These are phyloP conservation scores for Cyamopsis tetragonoloba DNA, from an alignment of 306 rosid species.

Conservation along the genomic window DNA sequence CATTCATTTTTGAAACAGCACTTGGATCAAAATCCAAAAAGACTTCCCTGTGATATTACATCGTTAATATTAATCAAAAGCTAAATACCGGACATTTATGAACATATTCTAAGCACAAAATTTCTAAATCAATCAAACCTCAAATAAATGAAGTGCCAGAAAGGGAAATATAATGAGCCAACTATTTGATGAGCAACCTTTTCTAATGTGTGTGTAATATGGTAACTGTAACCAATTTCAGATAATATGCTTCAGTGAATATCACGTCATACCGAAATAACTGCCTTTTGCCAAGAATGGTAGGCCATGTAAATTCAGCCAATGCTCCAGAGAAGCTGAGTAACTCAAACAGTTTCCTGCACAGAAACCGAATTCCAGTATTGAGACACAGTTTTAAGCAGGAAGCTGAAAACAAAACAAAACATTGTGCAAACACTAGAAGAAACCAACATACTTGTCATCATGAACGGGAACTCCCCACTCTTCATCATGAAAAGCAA, in stretches of 20 bases:
- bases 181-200: conserved; percentile 16
- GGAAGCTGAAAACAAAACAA: conserved; percentile 22
- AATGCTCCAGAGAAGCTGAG: conserved; percentile 79
- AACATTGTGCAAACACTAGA: conserved; percentile 20
- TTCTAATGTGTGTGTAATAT: not conserved
- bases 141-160: conserved; percentile 1
- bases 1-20: conserved; percentile 54
- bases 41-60: conserved; percentile 49
- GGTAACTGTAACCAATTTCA: not conserved
- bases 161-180: not conserved
- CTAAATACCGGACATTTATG: conserved; percentile 8
- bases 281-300: conserved; percentile 56
- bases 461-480: conserved; percentile 77
- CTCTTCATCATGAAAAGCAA: conserved; percentile 64
- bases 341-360: conserved; percentile 69
- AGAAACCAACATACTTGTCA: conserved; percentile 53
- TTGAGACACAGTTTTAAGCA: conserved; percentile 19
- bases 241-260: not conserved
- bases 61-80: conserved; percentile 21
- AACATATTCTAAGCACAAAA: not conserved
- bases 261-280: conserved; percentile 55
- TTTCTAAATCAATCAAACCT: conserved; percentile 17
- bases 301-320: conserved; percentile 75
- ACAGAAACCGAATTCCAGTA: conserved; percentile 7
- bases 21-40: conserved; percentile 68